Percentiles rank a stretch among this genome's conserved stretches.
Conservation (phyloP, 306 rosid genomes). For the Coriaria nepalensis region DNA sequence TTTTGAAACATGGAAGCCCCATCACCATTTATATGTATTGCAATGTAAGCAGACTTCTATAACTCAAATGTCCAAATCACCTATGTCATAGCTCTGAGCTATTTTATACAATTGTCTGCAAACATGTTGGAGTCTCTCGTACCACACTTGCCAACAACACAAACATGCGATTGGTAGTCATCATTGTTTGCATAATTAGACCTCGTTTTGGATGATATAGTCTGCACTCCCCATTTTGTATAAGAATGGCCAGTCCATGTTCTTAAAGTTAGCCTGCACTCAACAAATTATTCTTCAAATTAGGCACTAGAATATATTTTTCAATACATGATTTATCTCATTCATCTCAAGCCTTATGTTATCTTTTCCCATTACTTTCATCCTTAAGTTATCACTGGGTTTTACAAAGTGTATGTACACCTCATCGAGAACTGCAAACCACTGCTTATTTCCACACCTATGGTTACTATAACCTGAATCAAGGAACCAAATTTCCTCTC, state of each 20-base stretch:
- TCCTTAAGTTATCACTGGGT: not conserved
- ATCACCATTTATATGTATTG: not conserved
- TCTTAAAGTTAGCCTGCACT: constrained; percentile 8
- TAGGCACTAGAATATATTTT: not conserved
- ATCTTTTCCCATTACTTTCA: not conserved
- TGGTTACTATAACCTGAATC: not conserved
- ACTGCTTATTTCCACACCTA: not conserved
- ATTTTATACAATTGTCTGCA: not conserved
- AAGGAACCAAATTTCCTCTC: not conserved
- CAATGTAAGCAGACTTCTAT: not conserved
- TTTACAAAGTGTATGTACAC: not conserved
- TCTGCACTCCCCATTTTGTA: not conserved
- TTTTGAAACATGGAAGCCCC: not conserved
- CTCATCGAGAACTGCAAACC: not conserved
- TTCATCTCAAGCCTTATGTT: not conserved
- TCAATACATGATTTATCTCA: not conserved
- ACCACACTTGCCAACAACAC: not conserved
- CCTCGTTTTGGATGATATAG: constrained; percentile 3
- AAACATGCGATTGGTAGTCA: not conserved
- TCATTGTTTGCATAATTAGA: not conserved
- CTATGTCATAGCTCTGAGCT: not conserved
- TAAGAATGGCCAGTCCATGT: not conserved
- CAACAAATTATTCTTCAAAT: constrained; percentile 3
- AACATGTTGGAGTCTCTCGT: not conserved
- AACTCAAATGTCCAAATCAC: constrained; percentile 1